Evolutionary conservation across 495 filamentous ascomycete species (phyloP), one percentile per base, ranked within the genome.

Genomic region (Paragyromitra xinjiangensis): DNA sequence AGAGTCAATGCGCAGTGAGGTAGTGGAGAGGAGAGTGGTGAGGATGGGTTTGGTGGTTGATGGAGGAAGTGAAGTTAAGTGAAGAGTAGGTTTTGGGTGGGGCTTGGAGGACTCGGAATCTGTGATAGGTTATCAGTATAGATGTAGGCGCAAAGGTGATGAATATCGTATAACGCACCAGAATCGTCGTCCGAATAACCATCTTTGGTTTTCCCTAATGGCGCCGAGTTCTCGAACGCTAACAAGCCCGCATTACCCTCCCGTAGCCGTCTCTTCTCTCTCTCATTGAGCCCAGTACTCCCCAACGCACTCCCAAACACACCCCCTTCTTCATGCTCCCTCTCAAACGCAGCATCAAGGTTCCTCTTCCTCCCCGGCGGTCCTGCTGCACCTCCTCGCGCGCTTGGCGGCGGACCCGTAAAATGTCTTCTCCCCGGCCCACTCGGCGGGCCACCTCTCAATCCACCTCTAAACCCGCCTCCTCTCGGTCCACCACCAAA

Each of bases 71-170:
- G 86, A 88, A 3, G 86, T 84, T 34, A 98, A 85, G 48, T 91
- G 91, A n/a, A 98, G 82, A 0, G 94, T 97, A n/a, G 94, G 94
- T 81, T 93, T 95, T 16, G 95, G 90, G 68, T 82, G 81, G 16
- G 79, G 62, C 37, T 81, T 77, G 6, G 90, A 89, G 77, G 90
- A 91, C 75, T 95, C 92, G 44, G 65, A 65, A 39, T 83, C 81
- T 78, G 55, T 34, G 19, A 37, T 24, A 45, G 26, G 50, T 29
- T 58, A 62, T 62, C 29, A 68, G 40, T 73, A 53, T 9, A 53
- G 64, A 22, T 29, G 37, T 51, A 2, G 9, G 61, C 34, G 12
- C 6, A 37, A 56, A 56, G 1, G 3, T 29, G n/a, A 22, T 56
- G 11, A 56, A 8, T 51, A 24, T 39, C 9, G 40, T 14, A 29